These are phyloP conservation scores for Mentha longifolia DNA, from an alignment of 257 asterid species.

Conservation along the genomic window DNA sequence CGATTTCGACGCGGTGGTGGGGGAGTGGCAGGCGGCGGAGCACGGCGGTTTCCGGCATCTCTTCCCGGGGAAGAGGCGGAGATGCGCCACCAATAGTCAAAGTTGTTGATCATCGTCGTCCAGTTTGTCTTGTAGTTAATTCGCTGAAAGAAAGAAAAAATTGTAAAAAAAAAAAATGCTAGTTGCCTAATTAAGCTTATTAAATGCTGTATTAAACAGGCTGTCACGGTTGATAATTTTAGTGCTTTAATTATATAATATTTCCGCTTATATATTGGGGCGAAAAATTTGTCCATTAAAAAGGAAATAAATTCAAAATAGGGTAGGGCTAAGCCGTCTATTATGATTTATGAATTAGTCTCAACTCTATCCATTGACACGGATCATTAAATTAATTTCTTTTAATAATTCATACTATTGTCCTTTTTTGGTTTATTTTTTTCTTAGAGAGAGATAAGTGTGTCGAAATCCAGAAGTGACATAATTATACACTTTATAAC, in stretches of 20 bases:
- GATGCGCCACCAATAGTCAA: slow-evolving; percentile 61
- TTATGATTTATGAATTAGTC: slow-evolving; percentile 35
- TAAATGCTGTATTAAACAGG: slow-evolving; percentile 29
- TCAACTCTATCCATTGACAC: slow-evolving; percentile 16
- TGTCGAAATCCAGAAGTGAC: background rate
- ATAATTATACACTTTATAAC: background rate
- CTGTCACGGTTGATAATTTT: slow-evolving; percentile 32
- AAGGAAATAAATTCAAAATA: slow-evolving; percentile 11
- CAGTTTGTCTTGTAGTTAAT: slow-evolving; percentile 44
- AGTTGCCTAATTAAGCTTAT: slow-evolving; percentile 29
- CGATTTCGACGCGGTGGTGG: slow-evolving; percentile 53
- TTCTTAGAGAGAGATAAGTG: background rate
- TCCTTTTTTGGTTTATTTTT: background rate
- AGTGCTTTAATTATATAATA: slow-evolving; percentile 1
- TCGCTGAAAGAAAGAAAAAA: background rate
- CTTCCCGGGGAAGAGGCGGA: slow-evolving; percentile 69
- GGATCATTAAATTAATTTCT: slow-evolving; percentile 1
- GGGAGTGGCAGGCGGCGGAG: slow-evolving; percentile 60
- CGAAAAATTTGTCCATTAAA: slow-evolving; percentile 7
- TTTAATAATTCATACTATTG: background rate
- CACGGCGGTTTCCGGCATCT: slow-evolving; percentile 48
- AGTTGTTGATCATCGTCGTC: slow-evolving; percentile 43
- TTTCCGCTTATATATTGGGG: slow-evolving; percentile 18
- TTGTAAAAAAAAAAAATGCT: slow-evolving; percentile 6
- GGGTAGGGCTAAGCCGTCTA: slow-evolving; percentile 21